A percentile compares a stretch with the other conserved stretches of the same genome.
Conservation (phyloP, 345 rosid genomes). For the Eucalyptus shirleyi region DNA sequence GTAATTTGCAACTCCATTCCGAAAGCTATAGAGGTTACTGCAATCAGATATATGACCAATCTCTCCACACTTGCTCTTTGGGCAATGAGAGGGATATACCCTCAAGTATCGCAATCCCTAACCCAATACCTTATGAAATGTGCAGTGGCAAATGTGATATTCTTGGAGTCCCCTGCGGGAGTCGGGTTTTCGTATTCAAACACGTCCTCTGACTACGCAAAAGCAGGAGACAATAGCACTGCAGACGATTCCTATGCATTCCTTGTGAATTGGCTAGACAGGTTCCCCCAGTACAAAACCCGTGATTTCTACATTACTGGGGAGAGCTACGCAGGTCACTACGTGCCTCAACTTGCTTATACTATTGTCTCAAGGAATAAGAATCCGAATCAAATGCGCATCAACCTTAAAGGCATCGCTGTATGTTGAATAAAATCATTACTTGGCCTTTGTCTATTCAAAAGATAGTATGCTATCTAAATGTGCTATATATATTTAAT, state of each 20-base stretch:
- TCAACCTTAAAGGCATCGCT: conserved; percentile 44
- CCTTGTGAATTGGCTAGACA: conserved; percentile 33
- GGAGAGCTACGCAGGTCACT: conserved; percentile 45
- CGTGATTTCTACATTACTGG: conserved; percentile 24
- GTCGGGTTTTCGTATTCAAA: conserved; percentile 50
- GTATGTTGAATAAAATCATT: conserved; percentile 8
- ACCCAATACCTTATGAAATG: neutral
- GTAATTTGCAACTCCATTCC: neutral
- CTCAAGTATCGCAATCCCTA: neutral
- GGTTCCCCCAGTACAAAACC: conserved; percentile 22
- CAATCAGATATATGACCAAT: neutral
- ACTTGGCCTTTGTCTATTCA: neutral
- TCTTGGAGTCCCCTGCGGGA: conserved; percentile 40
- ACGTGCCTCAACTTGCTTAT: conserved; percentile 32
- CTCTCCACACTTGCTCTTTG: neutral
- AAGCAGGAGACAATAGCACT: conserved; percentile 24
- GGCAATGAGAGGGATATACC: neutral
- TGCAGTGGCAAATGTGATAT: conserved; percentile 32
- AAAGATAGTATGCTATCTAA: neutral
- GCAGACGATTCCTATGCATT: conserved; percentile 26
- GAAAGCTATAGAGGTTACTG: neutral
- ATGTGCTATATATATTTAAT: neutral
- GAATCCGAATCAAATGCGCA: neutral
- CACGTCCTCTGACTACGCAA: conserved; percentile 14
- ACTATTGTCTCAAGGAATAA: conserved; percentile 15